A percentile compares a stretch with the other conserved stretches of the same genome.
phyloP scores from a whole-genome alignment of 495 filamentous ascomycete genomes.

The Melanomma pulvis-pyrius region DNA sequence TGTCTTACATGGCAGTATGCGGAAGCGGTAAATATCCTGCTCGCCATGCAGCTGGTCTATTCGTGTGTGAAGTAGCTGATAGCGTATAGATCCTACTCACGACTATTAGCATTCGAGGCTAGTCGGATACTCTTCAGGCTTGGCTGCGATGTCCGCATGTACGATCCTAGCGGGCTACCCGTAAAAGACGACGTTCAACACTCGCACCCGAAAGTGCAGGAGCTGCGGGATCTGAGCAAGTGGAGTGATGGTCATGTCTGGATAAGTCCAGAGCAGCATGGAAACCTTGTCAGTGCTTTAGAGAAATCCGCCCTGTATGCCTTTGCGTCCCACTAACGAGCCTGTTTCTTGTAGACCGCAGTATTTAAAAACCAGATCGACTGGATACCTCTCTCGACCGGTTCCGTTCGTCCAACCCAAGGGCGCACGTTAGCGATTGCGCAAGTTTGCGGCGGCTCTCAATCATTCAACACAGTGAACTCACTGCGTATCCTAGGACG shows the following conservation, averaged over 20 bases:
- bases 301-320: not conserved
- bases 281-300: constrained; percentile 55
- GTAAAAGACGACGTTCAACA: constrained; percentile 65
- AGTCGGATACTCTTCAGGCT: constrained; percentile 66
- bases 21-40: constrained; percentile 46
- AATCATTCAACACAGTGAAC: constrained; percentile 78
- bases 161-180: constrained; percentile 63
- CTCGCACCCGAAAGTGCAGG: constrained; percentile 64
- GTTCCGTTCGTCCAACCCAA: constrained; percentile 69
- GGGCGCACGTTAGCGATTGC: constrained; percentile 67
- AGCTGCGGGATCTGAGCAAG: constrained; percentile 62
- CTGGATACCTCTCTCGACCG: constrained; percentile 68
- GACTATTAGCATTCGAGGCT: constrained; percentile 63
- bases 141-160: constrained; percentile 70
- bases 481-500: constrained; percentile 67
- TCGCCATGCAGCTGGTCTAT: not conserved
- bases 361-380: constrained; percentile 80
- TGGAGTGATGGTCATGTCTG: constrained; percentile 76
- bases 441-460: constrained; percentile 68
- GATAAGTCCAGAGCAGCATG: constrained; percentile 72
- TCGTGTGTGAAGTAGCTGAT: too few relatives aligned
- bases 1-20: constrained; percentile 66
- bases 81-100: constrained; percentile 60
- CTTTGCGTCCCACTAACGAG: not conserved
- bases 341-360: constrained; percentile 52